A percentile compares a stretch with the other conserved stretches of the same genome.
Conservation (phyloP, 768 basidiomycete species). For the Tulasnella sp. region DNA sequence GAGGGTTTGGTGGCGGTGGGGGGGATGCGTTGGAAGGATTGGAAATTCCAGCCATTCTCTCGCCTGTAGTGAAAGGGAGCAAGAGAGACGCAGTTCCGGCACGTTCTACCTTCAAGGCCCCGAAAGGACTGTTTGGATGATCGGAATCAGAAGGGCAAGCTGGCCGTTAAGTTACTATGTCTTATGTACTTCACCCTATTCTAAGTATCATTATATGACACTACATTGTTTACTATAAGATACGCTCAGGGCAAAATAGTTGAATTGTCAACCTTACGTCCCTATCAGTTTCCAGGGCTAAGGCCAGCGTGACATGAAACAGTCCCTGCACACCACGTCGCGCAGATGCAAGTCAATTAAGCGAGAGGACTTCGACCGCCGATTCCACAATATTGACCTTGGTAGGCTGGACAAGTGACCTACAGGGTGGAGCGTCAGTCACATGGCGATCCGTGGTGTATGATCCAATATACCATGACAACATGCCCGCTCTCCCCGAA, state of each 20-base stretch:
- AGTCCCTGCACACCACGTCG: too few species aligned
- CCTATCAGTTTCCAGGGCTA: too few species aligned
- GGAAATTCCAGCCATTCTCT: not conserved
- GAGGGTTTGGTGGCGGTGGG: not conserved
- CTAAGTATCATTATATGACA: not conserved
- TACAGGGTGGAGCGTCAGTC: not conserved
- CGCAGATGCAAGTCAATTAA: too few species aligned
- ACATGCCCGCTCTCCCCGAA: not conserved
- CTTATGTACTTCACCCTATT: not conserved
- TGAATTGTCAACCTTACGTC: not conserved
- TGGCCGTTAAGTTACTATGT: not conserved
- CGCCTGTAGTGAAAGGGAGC: not conserved
- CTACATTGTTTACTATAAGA: not conserved
- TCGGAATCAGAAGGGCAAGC: not conserved
- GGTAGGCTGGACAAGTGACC: not conserved
- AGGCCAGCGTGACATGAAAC: too few species aligned
- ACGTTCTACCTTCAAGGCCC: not conserved
- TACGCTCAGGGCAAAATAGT: not conserved
- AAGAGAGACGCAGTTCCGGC: not conserved
- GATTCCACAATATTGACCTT: not conserved
- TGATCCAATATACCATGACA: not conserved
- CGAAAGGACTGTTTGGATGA: constrained; percentile 9
- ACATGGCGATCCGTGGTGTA: not conserved
- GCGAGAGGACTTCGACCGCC: too few species aligned
- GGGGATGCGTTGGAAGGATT: constrained; percentile 1